Conservation (phyloP, 176 grass and related monocot genomes). For the Musa schizocarpa region DNA sequence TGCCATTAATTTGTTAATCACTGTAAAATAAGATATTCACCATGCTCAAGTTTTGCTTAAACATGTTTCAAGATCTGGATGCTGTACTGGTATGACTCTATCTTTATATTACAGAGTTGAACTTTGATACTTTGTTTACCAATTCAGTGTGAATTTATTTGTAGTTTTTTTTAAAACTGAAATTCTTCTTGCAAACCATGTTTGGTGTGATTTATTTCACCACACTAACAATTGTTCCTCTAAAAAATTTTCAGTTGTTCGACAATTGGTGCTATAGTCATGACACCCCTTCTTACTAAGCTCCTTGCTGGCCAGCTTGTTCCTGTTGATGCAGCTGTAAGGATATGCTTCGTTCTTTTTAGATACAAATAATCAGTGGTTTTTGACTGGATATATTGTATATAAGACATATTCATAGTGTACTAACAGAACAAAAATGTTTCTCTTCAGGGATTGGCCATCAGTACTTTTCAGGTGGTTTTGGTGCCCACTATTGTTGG, state of each 20-base stretch:
- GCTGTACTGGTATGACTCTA: not conserved
- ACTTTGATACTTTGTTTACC: too few species aligned
- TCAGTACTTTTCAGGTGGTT: conserved; percentile 99
- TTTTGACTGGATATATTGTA: not conserved
- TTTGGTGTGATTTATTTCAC: not conserved
- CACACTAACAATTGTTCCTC: conserved; percentile 4
- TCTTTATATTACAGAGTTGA: too few species aligned
- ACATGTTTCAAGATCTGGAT: not conserved
- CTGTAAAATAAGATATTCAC: not conserved
- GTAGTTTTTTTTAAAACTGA: not conserved
- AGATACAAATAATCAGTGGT: not conserved
- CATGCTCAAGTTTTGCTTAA: not conserved
- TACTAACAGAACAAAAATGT: conserved; percentile 6
- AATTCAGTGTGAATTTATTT: too few species aligned
- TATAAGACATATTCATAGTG: not conserved
- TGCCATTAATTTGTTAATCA: too few species aligned
- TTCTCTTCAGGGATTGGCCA: conserved; percentile 64
- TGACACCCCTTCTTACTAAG: conserved; percentile 95
- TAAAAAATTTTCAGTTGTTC: conserved; percentile 58
- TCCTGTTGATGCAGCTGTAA: conserved; percentile 92
- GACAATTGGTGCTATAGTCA: conserved; percentile 89
- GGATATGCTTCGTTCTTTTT: conserved; percentile 22
- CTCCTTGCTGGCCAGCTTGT: conserved; percentile 86
- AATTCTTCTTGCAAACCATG: not conserved
- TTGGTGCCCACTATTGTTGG: conserved; percentile 79